Percentiles rank a stretch among this genome's conserved stretches.
Evolutionary conservation across 257 asterid species (phyloP).

Genomic region (Fraxinus cuspidata): DNA sequence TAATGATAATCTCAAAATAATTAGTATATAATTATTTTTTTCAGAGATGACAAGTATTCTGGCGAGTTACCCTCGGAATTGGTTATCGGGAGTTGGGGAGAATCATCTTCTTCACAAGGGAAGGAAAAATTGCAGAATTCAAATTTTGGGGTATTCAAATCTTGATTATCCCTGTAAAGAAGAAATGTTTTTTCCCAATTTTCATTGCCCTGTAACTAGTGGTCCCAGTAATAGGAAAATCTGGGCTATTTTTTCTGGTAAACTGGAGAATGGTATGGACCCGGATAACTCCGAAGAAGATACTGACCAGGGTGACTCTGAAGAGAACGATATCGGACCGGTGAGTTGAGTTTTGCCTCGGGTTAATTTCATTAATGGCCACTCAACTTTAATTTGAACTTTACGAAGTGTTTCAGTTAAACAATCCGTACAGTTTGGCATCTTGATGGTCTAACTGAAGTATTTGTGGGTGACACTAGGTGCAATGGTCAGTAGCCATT

Average conservation of each 20-base stretch:
- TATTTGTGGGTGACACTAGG: no score
- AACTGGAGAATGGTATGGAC: conserved; percentile 42
- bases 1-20: not conserved
- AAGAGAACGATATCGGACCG: conserved; percentile 36
- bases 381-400: not conserved
- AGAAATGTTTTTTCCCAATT: conserved; percentile 24
- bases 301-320: conserved; percentile 31
- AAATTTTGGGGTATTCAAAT: conserved; percentile 41
- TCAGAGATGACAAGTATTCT: conserved; percentile 57
- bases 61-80: conserved; percentile 51
- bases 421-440: not conserved
- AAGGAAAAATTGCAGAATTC: conserved; percentile 34
- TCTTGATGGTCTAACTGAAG: no score
- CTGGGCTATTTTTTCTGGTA: conserved; percentile 51
- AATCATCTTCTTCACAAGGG: conserved; percentile 30
- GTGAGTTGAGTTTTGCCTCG: conserved; percentile 45
- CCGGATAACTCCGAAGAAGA: conserved; percentile 48
- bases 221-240: conserved; percentile 31
- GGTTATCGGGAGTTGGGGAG: conserved; percentile 43
- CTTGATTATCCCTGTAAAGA: conserved; percentile 36
- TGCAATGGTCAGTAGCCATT: no score
- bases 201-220: conserved; percentile 26
- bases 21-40: not conserved
- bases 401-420: not conserved
- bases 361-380: not conserved